These are phyloP conservation scores for Phytomonas francai DNA, from an alignment of 208 protist species.

Conservation along the genomic window DNA sequence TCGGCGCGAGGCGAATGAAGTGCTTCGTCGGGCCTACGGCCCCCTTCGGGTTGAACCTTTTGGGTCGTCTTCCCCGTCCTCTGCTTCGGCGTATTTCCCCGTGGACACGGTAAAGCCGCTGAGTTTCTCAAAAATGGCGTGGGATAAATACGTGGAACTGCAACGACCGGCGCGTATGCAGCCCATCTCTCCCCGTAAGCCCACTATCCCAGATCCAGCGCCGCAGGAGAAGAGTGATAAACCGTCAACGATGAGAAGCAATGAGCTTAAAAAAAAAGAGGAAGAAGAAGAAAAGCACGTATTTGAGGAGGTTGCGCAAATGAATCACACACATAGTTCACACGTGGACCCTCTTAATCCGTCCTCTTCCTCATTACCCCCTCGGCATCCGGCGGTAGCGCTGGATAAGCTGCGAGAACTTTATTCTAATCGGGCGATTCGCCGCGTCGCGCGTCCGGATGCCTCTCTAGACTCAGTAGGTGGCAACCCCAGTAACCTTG, in stretches of 20 bases:
- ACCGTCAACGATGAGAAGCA: too few relatives aligned
- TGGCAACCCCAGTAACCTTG: not conserved
- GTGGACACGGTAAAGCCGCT: not conserved
- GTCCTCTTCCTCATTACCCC: not conserved
- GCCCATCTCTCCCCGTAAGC: not conserved
- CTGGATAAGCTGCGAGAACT: constrained; percentile 24
- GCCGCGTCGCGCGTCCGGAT: not conserved
- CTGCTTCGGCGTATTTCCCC: too few relatives aligned
- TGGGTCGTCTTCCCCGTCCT: not conserved
- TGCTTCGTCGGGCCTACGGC: constrained; percentile 10
- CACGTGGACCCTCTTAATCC: too few relatives aligned
- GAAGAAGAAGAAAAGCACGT: not conserved
- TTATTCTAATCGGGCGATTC: not conserved
- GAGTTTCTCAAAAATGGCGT: constrained; percentile 17
- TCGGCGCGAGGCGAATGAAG: constrained; percentile 15
- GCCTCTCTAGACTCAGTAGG: not conserved
- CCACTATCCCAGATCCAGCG: not conserved
- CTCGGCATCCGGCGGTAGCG: constrained; percentile 20
- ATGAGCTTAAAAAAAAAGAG: not conserved
- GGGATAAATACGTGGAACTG: constrained; percentile 7
- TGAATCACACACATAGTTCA: not conserved
- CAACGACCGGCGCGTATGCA: not conserved
- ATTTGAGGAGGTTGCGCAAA: not conserved
- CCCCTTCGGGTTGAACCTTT: not conserved
- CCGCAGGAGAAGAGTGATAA: not conserved